phyloP scores from a whole-genome alignment of 2,329 filamentous ascomycete genomes.

The Stemphylium lycopersici region DNA sequence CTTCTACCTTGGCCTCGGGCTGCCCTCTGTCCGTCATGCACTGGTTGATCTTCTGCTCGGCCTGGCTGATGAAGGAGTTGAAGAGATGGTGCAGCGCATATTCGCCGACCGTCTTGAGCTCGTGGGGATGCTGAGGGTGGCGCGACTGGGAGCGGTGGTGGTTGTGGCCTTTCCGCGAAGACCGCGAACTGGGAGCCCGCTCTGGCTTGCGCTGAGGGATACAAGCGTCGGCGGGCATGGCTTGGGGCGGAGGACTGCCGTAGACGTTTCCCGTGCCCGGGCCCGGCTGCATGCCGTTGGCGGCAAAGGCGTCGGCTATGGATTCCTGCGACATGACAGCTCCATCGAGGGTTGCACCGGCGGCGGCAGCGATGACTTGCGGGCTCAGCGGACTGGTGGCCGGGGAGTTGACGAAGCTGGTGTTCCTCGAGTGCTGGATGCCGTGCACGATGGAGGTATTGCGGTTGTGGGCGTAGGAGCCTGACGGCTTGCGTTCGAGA shows the following conservation, averaged over 20 bases:
- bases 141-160: constrained; percentile 74
- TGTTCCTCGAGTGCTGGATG: constrained; percentile 88
- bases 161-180: constrained; percentile 76
- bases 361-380: constrained; percentile 72
- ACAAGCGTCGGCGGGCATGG: constrained; percentile 23
- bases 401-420: constrained; percentile 79
- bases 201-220: constrained; percentile 47
- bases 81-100: constrained; percentile 97
- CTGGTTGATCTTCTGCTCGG: constrained; percentile 93
- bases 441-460: constrained; percentile 98
- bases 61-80: constrained; percentile 94
- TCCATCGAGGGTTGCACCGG: constrained; percentile 46
- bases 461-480: constrained; percentile 83
- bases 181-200: constrained; percentile 61
- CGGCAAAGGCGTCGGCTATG: constrained; percentile 45
- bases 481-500: constrained; percentile 58
- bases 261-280: constrained; percentile 20
- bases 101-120: constrained; percentile 93
- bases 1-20: constrained; percentile 82
- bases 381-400: constrained; percentile 83
- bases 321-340: constrained; percentile 50
- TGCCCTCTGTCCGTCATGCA: constrained; percentile 82
- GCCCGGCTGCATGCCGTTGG: constrained; percentile 33
- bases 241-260: constrained; percentile 9
- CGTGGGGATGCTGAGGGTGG: constrained; percentile 69